phyloP scores from a whole-genome alignment of 306 rosid genomes.

The Castanopsis chinensis region DNA sequence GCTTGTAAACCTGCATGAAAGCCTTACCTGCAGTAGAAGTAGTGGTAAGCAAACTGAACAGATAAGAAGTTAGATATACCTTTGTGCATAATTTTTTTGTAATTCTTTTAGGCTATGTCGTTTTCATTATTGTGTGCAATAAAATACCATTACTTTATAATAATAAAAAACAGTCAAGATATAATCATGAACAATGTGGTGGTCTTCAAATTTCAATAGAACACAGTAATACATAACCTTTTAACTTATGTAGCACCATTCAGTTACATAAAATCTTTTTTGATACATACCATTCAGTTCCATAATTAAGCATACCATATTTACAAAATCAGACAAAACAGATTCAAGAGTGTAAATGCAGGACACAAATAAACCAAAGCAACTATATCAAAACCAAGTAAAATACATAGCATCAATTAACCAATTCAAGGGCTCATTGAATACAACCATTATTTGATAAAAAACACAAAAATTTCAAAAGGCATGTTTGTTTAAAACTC shows the following conservation, averaged over 20 bases:
- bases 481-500: constrained; percentile 40
- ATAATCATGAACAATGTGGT: no score
- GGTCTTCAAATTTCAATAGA: not conserved
- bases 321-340: not conserved
- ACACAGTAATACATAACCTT: not conserved
- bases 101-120: no score
- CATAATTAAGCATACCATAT: not conserved
- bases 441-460: constrained; percentile 21
- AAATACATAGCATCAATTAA: constrained; percentile 2
- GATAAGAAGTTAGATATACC: not conserved
- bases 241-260: constrained; percentile 3
- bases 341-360: not conserved
- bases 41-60: constrained; percentile 21
- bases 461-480: constrained; percentile 31
- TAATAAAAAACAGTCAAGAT: no score
- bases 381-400: constrained; percentile 1
- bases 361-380: not conserved
- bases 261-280: not conserved
- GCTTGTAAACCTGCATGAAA: constrained; percentile 40
- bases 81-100: no score
- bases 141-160: no score
- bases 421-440: constrained; percentile 15
- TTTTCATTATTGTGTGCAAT: no score
- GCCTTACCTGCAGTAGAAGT: not conserved
- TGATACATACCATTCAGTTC: not conserved